These are phyloP conservation scores for Paratinospora sagittata DNA, from an alignment of 164 flowering plant genomes.

Conservation along the genomic window DNA sequence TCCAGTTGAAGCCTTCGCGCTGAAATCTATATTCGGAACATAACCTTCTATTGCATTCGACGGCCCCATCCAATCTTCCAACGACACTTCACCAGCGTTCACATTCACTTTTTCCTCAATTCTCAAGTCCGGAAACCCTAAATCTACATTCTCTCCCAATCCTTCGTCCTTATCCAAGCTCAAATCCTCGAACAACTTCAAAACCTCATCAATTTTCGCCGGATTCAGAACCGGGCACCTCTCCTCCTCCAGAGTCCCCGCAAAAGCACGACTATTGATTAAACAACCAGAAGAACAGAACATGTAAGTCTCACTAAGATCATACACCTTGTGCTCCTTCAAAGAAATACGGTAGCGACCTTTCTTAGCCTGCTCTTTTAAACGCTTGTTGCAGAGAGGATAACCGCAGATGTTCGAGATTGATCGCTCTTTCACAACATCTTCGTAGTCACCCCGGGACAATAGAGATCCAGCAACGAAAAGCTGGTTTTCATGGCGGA, in stretches of 20 bases:
- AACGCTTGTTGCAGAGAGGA: constrained; percentile 57
- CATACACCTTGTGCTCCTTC: constrained; percentile 82
- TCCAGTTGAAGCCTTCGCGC: constrained; percentile 3
- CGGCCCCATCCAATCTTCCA: constrained; percentile 71
- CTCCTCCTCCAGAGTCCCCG: constrained; percentile 42
- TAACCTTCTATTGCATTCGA: constrained; percentile 92
- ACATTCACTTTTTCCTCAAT: constrained; percentile 54
- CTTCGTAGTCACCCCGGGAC: constrained; percentile 59
- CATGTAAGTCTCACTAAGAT: constrained; percentile 57
- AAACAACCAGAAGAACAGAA: constrained; percentile 65
- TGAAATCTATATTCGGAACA: constrained; percentile 49
- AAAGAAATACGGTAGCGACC: constrained; percentile 66
- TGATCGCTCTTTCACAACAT: constrained; percentile 75
- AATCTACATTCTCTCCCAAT: constrained; percentile 33
- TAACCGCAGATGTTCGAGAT: constrained; percentile 65
- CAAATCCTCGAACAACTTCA: constrained; percentile 47
- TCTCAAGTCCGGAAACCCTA: constrained; percentile 41
- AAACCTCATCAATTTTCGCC: constrained; percentile 36
- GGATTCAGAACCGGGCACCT: constrained; percentile 31
- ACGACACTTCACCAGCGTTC: constrained; percentile 38
- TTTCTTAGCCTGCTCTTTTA: constrained; percentile 36
- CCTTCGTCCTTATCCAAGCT: constrained; percentile 25
- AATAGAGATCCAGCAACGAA: constrained; percentile 58
- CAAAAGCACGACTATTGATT: constrained; percentile 54
- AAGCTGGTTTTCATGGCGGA: constrained; percentile 43